Evolutionary conservation across 768 basidiomycete species (phyloP), one percentile per base, ranked within the genome.

Genomic region (Boletellus emodensis): DNA sequence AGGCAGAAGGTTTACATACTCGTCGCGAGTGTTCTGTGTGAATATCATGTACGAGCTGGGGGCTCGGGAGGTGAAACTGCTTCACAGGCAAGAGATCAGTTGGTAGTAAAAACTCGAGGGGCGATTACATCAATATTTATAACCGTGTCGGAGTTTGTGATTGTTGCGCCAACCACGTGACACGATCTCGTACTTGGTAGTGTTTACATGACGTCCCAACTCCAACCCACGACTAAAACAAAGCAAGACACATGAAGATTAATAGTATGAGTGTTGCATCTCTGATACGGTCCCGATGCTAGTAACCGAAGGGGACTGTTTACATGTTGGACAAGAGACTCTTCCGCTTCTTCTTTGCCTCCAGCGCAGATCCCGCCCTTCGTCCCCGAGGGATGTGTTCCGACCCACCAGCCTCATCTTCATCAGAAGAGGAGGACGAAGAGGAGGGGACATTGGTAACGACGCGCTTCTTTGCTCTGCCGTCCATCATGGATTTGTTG

Each of bases 1-100:
- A 24, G 35, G 30, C 11, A 32, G 38, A 49, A 32, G 44, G 43
- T 3, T 13, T 7, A 71, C 83, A 53, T 71, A 90, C 89, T 92
- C 89, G 89, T 92, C 89, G 63, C 89, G 82, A 68, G 89, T 92
- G 77, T 80, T 83, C 69, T 87, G 80, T 62, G 87, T 87, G 81
- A 85, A 92, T 73, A 81, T 77, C 89, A 91, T 91, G 75, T 70
- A 79, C 76, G 54, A 69, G 68, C 68, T 53, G 38, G 48, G 33
- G 52, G 61, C 65, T 66, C 61, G 49, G 43, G 20, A 36, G 6
- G 8, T 17, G 26, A 36, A 13, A 28, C 32, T 22, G 20, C 9
- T 44, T n/a, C 14, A 28, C 45, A 14, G 11, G 40, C 12, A 10
- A 28, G 30, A 12, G 13, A 22, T 37, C 26, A 32, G n/a, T 10